These are phyloP conservation scores for Abortiporus biennis DNA, from an alignment of 1,284 basidiomycete species.

Conservation along the genomic window DNA sequence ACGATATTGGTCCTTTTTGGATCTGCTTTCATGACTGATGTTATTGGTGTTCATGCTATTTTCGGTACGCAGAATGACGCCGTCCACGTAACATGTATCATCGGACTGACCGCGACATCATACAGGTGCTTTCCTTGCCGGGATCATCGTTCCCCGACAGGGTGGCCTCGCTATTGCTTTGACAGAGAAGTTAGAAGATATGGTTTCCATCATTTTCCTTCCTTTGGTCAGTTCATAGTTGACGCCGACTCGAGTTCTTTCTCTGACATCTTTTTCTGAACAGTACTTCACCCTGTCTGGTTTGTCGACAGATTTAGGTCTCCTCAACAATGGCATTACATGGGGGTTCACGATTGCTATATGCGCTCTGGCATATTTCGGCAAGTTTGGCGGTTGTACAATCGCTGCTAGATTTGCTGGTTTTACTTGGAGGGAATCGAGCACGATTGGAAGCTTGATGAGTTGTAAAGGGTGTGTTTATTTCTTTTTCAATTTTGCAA, in stretches of 20 bases:
- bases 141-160: slow-evolving; percentile 59
- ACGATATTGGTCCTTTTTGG: slow-evolving; percentile 56
- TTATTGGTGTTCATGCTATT: slow-evolving; percentile 91
- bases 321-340: slow-evolving; percentile 44
- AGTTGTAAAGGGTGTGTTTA: slow-evolving; percentile 58
- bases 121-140: slow-evolving; percentile 55
- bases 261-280: background rate
- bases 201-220: slow-evolving; percentile 54
- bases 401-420: slow-evolving; percentile 43
- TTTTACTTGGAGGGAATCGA: slow-evolving; percentile 54
- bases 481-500: background rate
- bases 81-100: slow-evolving; percentile 9
- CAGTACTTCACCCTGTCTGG: slow-evolving; percentile 63
- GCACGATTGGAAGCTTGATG: slow-evolving; percentile 69
- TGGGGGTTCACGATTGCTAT: slow-evolving; percentile 62
- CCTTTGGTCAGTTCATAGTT: slow-evolving; percentile 40
- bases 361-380: slow-evolving; percentile 43
- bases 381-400: slow-evolving; percentile 57
- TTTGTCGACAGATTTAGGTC: slow-evolving; percentile 61
- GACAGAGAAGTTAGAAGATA: slow-evolving; percentile 64
- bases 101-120: background rate
- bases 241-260: background rate
- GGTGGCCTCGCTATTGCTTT: slow-evolving; percentile 55
- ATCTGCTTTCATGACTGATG: slow-evolving; percentile 68
- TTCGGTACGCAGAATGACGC: slow-evolving; percentile 61